Conservation (phyloP, 192 early-diverging fungal genomes). For the Phlyctochytrium planicorne region DNA sequence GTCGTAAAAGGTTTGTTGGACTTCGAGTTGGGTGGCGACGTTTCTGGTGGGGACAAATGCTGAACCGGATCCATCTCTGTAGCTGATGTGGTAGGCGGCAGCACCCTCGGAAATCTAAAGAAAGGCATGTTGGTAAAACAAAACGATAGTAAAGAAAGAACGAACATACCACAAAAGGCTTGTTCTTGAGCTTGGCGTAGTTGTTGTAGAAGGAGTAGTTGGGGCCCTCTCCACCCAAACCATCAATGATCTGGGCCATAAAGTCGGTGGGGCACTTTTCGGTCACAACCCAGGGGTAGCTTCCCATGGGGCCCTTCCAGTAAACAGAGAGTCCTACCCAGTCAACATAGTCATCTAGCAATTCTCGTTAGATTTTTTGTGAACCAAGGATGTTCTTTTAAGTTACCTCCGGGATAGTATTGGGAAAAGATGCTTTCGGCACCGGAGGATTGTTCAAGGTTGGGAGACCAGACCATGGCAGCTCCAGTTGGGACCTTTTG, state of each 20-base stretch:
- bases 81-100: slow-evolving; percentile 1
- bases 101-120: not conserved
- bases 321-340: slow-evolving; percentile 6
- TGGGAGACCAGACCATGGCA: not conserved
- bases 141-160: not conserved
- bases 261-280: slow-evolving; percentile 2
- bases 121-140: not conserved
- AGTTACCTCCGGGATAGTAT: not conserved
- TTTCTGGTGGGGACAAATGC: not conserved
- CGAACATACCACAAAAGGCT: slow-evolving; percentile 14
- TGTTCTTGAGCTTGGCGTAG: slow-evolving; percentile 16
- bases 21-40: not conserved
- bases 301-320: not conserved
- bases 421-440: not conserved
- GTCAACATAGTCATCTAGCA: not conserved
- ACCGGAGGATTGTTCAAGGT: not conserved
- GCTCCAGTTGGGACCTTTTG: not conserved
- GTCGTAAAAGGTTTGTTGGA: slow-evolving; percentile 13
- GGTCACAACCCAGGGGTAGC: not conserved
- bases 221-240: slow-evolving; percentile 6
- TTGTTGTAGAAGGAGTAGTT: slow-evolving; percentile 14
- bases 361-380: not conserved
- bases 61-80: not conserved
- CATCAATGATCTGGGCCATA: slow-evolving; percentile 22
- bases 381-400: no score